A percentile compares a stretch with the other conserved stretches of the same genome.
These are phyloP conservation scores for Lactifluus piperatus DNA, from an alignment of 768 basidiomycete species.

Conservation along the genomic window DNA sequence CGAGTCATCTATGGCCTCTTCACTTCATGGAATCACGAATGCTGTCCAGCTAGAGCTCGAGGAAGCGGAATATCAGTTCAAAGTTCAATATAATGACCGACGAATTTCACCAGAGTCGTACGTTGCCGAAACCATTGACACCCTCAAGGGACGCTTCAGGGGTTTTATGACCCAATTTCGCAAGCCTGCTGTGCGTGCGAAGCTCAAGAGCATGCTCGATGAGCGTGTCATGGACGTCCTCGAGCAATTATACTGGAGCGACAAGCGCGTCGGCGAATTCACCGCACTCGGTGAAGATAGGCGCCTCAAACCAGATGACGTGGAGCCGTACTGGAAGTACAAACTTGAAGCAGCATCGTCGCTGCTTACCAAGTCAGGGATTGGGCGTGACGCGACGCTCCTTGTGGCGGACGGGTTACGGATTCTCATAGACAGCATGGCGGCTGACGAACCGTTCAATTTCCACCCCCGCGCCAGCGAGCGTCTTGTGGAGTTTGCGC, in stretches of 20 bases:
- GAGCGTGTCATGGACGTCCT: slow-evolving; percentile 96
- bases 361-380: slow-evolving; percentile 89
- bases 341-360: slow-evolving; percentile 93
- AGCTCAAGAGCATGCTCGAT: slow-evolving; percentile 88
- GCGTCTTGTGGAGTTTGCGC: slow-evolving; percentile 85
- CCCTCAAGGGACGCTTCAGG: slow-evolving; percentile 83
- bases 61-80: slow-evolving; percentile 97
- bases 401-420: slow-evolving; percentile 93
- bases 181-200: slow-evolving; percentile 79
- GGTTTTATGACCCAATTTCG: slow-evolving; percentile 78
- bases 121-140: slow-evolving; percentile 94
- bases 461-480: slow-evolving; percentile 86
- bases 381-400: slow-evolving; percentile 88
- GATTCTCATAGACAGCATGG: slow-evolving; percentile 83
- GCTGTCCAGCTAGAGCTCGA: slow-evolving; percentile 96
- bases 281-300: slow-evolving; percentile 59
- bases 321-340: slow-evolving; percentile 91
- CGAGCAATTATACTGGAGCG: slow-evolving; percentile 95
- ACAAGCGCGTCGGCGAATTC: slow-evolving; percentile 76
- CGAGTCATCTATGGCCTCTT: slow-evolving; percentile 95
- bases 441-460: slow-evolving; percentile 82
- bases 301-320: slow-evolving; percentile 59
- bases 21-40: slow-evolving; percentile 92
- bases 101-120: slow-evolving; percentile 93
- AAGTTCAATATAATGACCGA: slow-evolving; percentile 96